These are phyloP conservation scores for Coffea humblotiana DNA, from an alignment of 305 asterid species.

Conservation along the genomic window DNA sequence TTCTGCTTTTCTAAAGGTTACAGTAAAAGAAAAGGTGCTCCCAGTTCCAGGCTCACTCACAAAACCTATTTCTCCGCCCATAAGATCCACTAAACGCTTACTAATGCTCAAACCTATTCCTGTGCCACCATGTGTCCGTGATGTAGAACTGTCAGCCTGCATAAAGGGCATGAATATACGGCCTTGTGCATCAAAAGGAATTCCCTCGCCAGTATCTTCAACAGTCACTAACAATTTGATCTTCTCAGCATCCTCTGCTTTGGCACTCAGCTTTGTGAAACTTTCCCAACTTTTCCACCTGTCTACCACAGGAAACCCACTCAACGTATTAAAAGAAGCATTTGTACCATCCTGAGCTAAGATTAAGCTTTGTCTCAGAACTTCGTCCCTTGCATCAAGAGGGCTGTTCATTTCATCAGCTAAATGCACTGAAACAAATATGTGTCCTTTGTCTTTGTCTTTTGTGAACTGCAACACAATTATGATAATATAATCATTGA, in stretches of 20 bases:
- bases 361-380: conserved; percentile 53
- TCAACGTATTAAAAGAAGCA: conserved; percentile 48
- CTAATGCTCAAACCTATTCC: conserved; percentile 88
- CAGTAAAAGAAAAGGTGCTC: conserved; percentile 70
- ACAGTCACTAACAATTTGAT: conserved; percentile 60
- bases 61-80: conserved; percentile 81
- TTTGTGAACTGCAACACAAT: conserved; percentile 56
- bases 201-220: conserved; percentile 85
- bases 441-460: conserved; percentile 64
- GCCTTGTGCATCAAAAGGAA: conserved; percentile 59
- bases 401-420: conserved; percentile 55
- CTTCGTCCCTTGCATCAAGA: conserved; percentile 49
- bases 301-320: conserved; percentile 63
- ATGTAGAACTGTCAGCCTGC: conserved; percentile 97
- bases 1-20: conserved; percentile 43
- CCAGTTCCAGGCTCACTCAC: conserved; percentile 57
- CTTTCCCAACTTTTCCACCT: conserved; percentile 76
- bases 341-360: conserved; percentile 32
- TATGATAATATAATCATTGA: too few relatives aligned
- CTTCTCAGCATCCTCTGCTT: conserved; percentile 43
- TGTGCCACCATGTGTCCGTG: conserved; percentile 84
- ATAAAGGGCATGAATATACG: conserved; percentile 73
- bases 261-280: conserved; percentile 34
- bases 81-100: conserved; percentile 65
- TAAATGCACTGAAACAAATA: conserved; percentile 69